Evolutionary conservation across 345 rosid genomes (phyloP).

Genomic region (Gossypium thurberi): DNA sequence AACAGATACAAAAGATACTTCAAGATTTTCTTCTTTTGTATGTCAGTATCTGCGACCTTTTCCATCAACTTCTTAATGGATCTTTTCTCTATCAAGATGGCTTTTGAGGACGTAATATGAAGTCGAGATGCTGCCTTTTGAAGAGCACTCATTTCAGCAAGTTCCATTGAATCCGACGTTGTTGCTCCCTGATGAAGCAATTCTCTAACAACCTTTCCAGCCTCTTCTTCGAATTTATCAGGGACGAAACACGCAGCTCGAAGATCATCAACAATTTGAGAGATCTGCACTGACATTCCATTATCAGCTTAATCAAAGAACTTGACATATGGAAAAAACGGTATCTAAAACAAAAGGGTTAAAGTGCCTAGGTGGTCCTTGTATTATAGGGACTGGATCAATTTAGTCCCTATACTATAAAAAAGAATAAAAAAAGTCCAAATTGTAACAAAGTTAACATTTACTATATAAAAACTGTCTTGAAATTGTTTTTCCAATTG

Average conservation of each 20-base stretch:
- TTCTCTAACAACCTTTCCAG: constrained; percentile 55
- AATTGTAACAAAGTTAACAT: too few relatives aligned
- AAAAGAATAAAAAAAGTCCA: too few relatives aligned
- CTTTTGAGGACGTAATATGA: constrained; percentile 41
- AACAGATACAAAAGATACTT: constrained; percentile 45
- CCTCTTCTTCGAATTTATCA: constrained; percentile 63
- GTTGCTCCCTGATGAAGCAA: constrained; percentile 40
- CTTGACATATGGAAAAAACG: neutral
- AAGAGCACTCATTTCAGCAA: constrained; percentile 40
- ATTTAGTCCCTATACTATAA: too few relatives aligned
- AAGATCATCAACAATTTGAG: constrained; percentile 52
- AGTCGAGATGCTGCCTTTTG: constrained; percentile 50
- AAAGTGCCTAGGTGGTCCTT: too few relatives aligned
- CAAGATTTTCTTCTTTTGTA: constrained; percentile 37
- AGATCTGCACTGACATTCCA: constrained; percentile 44
- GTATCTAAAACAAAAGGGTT: neutral
- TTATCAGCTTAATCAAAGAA: constrained; percentile 14
- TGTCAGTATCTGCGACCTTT: constrained; percentile 32
- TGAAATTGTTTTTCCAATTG: too few relatives aligned
- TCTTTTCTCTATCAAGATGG: constrained; percentile 56
- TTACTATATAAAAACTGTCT: too few relatives aligned
- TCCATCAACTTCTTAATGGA: constrained; percentile 42
- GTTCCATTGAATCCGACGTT: constrained; percentile 34
- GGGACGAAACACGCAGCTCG: constrained; percentile 44
- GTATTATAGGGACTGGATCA: too few relatives aligned